These are phyloP conservation scores for Salvia rosmarinus DNA, from an alignment of 257 asterid species.

Conservation along the genomic window DNA sequence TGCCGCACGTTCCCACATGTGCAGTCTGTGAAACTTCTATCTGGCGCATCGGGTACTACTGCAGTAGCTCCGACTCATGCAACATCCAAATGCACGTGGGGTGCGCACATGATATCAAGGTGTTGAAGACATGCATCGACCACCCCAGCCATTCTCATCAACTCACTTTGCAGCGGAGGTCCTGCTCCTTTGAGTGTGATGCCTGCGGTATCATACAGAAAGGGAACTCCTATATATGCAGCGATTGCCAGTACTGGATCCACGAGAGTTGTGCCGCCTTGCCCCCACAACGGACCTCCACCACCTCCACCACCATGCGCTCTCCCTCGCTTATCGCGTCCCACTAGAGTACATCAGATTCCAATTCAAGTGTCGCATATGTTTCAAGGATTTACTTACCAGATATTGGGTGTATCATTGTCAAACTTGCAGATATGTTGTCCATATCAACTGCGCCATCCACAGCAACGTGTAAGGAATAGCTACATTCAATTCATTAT, in stretches of 20 bases:
- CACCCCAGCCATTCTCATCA: background rate
- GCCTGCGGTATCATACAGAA: background rate
- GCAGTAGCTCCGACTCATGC: background rate
- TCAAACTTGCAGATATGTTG: conserved; percentile 2
- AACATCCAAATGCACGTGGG: background rate
- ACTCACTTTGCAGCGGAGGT: too few species aligned
- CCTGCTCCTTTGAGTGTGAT: background rate
- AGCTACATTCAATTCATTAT: too few species aligned
- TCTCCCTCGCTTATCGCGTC: background rate
- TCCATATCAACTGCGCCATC: conserved; percentile 19
- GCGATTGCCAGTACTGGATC: background rate
- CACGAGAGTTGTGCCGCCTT: background rate
- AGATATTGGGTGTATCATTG: background rate
- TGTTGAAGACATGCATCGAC: background rate
- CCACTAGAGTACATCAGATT: background rate
- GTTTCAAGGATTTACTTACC: background rate
- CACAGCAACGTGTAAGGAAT: too few species aligned
- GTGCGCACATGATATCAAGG: background rate
- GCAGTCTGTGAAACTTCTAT: background rate
- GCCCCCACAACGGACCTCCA: background rate
- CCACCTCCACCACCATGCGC: background rate
- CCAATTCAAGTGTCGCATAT: background rate
- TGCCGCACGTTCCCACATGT: too few species aligned
- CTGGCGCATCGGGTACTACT: background rate
- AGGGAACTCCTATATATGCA: conserved; percentile 15